phyloP scores from a whole-genome alignment of 2,329 filamentous ascomycete species.

The Colletotrichum somersetense region DNA sequence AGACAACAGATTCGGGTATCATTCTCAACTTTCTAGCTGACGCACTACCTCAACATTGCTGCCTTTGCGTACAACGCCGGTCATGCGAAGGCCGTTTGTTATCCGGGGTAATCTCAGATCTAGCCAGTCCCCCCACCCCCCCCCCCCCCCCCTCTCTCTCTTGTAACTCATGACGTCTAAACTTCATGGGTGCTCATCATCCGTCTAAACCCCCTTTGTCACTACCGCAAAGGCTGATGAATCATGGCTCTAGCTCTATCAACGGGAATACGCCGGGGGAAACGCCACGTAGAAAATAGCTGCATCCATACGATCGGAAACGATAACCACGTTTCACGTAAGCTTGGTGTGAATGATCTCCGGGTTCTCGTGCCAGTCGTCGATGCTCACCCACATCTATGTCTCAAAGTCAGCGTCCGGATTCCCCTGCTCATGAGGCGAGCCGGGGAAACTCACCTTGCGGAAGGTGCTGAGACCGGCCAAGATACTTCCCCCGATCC shows the following conservation, averaged over 20 bases:
- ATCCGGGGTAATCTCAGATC: slow-evolving; percentile 23
- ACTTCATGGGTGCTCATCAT: not conserved
- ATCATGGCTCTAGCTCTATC: slow-evolving; percentile 15
- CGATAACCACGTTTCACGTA: slow-evolving; percentile 66
- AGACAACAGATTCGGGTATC: slow-evolving; percentile 55
- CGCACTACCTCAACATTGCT: slow-evolving; percentile 40
- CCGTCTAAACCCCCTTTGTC: not conserved
- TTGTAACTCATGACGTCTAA: slow-evolving; percentile 3
- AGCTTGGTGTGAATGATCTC: slow-evolving; percentile 99
- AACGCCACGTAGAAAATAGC: slow-evolving; percentile 8
- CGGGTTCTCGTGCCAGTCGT: slow-evolving; percentile 99
- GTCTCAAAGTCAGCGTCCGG: not conserved
- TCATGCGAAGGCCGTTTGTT: not conserved
- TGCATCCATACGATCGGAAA: slow-evolving; percentile 18
- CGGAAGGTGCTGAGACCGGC: slow-evolving; percentile 97
- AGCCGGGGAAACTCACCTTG: slow-evolving; percentile 72
- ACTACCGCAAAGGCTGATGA: not conserved
- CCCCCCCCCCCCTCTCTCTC: not conserved
- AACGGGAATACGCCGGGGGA: slow-evolving; percentile 1
- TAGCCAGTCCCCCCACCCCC: slow-evolving; percentile 1
- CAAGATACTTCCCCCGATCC: slow-evolving; percentile 98
- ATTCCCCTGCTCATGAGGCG: not conserved
- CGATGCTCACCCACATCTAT: slow-evolving; percentile 99
- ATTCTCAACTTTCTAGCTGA: slow-evolving; percentile 48
- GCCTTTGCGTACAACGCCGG: slow-evolving; percentile 29